Percentiles rank a stretch among this genome's conserved stretches.
Conservation (phyloP, 495 filamentous ascomycete species). For the Talaromyces proteolyticus region DNA sequence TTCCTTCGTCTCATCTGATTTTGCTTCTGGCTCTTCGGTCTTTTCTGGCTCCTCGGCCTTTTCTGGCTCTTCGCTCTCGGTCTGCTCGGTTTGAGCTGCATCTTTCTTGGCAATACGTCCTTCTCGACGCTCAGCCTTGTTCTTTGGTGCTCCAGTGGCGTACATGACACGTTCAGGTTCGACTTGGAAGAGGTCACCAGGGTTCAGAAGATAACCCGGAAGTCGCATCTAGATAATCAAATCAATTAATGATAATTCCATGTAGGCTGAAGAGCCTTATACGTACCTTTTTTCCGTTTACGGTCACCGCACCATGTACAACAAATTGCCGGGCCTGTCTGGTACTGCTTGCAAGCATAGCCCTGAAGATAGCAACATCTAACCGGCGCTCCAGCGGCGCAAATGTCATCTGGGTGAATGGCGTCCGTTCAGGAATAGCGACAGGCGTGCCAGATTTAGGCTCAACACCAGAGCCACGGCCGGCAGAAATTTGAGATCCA, state of each 20-base stretch:
- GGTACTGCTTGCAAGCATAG: constrained; percentile 91
- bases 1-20: constrained; percentile 17
- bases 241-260: neutral
- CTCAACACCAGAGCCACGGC: constrained; percentile 70
- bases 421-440: constrained; percentile 38
- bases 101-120: constrained; percentile 23
- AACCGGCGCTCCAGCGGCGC: constrained; percentile 84
- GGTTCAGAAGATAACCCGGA: constrained; percentile 92
- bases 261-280: neutral
- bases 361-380: constrained; percentile 85
- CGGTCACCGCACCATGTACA: constrained; percentile 85
- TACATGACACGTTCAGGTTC: constrained; percentile 80
- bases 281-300: constrained; percentile 89
- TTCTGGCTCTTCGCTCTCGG: too few species aligned
- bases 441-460: constrained; percentile 3
- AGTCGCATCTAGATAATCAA: constrained; percentile 65
- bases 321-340: constrained; percentile 92
- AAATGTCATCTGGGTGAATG: constrained; percentile 91
- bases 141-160: constrained; percentile 74
- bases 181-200: constrained; percentile 96
- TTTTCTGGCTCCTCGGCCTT: constrained; percentile 14
- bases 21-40: constrained; percentile 18
- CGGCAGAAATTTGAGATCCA: constrained; percentile 73
- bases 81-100: constrained; percentile 14
- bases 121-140: constrained; percentile 38